Percentiles rank a stretch among this genome's conserved stretches.
Evolutionary conservation across 179 eudicot species (phyloP).

Genomic region (Silene vulgaris): DNA sequence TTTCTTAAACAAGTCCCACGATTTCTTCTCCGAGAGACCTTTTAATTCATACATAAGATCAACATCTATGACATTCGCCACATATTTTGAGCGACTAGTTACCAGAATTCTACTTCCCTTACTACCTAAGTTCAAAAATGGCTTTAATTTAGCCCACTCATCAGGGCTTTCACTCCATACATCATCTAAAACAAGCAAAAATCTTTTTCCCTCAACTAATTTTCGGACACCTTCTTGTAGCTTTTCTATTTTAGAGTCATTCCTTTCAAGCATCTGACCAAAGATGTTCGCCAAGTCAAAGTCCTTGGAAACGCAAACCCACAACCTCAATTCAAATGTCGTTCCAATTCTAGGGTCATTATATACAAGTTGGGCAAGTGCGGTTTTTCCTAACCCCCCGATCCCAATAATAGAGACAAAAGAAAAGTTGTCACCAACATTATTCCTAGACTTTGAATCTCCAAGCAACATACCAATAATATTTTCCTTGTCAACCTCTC

Average conservation of each 20-base stretch:
- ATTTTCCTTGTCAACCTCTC: constrained; percentile 19
- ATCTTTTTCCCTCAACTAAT: background rate
- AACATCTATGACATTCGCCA: background rate
- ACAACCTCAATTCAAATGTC: background rate
- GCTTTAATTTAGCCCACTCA: background rate
- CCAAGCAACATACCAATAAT: constrained; percentile 9
- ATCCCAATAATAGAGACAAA: constrained; percentile 23
- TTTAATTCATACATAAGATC: background rate
- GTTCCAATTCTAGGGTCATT: constrained; percentile 10
- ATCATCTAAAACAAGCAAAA: background rate
- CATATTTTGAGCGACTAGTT: background rate
- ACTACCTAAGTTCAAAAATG: background rate
- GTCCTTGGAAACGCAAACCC: constrained; percentile 18
- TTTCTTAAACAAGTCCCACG: background rate
- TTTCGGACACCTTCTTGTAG: background rate
- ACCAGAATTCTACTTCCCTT: background rate
- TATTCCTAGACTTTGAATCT: background rate
- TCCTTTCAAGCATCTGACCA: background rate
- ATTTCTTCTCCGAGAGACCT: background rate
- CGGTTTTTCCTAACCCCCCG: constrained; percentile 25
- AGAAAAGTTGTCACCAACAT: background rate
- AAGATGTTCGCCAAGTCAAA: constrained; percentile 3
- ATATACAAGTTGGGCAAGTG: constrained; percentile 28
- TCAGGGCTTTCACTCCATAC: background rate
- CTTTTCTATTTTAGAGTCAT: background rate